Conservation (phyloP, 2,329 filamentous ascomycete genomes). For the Pseudogymnoascus sp. region DNA sequence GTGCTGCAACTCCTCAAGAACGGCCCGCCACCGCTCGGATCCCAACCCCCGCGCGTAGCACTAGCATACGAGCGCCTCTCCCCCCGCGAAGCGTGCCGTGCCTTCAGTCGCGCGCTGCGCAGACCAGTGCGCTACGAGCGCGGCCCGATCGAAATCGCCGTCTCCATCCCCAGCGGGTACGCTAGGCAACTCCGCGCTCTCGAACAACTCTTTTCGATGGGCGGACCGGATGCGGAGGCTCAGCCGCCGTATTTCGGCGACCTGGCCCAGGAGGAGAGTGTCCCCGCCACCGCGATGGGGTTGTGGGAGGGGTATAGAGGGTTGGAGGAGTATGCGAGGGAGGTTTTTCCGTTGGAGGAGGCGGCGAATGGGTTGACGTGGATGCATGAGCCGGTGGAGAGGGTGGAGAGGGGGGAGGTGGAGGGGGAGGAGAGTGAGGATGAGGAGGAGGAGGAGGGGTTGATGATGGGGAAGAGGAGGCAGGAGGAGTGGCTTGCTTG, state of each 20-base stretch:
- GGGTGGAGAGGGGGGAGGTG: conserved; percentile 12
- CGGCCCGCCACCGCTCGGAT: conserved; percentile 64
- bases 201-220: conserved; percentile 48
- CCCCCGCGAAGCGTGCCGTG: conserved; percentile 70
- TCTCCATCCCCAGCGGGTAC: conserved; percentile 81
- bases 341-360: conserved; percentile 91
- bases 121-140: conserved; percentile 68
- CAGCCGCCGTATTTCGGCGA: conserved; percentile 59
- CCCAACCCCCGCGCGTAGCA: conserved; percentile 37
- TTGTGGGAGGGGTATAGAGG: conserved; percentile 89
- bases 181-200: conserved; percentile 71
- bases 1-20: conserved; percentile 94
- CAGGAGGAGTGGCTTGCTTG: conserved; percentile 27
- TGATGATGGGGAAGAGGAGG: conserved; percentile 25
- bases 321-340: conserved; percentile 87
- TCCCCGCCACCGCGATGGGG: conserved; percentile 66
- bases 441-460: conserved; percentile 36
- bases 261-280: conserved; percentile 47
- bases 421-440: conserved; percentile 43
- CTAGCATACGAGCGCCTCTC: conserved; percentile 85
- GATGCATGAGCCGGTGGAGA: conserved; percentile 57
- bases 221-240: conserved; percentile 35
- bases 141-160: conserved; percentile 72
- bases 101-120: conserved; percentile 70
- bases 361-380: conserved; percentile 87